phyloP scores from a whole-genome alignment of 441 rosid genomes.

The Pelargonium hybrid region DNA sequence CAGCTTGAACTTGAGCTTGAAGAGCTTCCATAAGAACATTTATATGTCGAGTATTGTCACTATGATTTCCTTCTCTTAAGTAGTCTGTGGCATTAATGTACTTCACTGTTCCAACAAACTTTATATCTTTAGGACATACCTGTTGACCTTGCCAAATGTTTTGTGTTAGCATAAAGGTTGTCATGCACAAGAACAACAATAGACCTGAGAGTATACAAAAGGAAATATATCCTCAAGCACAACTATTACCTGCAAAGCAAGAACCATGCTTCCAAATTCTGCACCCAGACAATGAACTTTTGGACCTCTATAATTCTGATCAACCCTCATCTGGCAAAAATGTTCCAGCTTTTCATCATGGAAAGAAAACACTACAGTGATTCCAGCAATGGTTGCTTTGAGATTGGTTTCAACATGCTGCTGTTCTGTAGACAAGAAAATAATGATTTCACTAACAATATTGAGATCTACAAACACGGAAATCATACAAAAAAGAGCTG shows the following conservation, averaged over 20 bases:
- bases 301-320: conserved; percentile 26
- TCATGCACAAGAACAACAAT: conserved; percentile 9
- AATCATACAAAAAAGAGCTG: background rate
- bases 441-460: background rate
- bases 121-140: conserved; percentile 65
- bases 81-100: conserved; percentile 58
- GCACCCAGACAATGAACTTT: conserved; percentile 55
- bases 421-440: conserved; percentile 47
- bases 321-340: conserved; percentile 21
- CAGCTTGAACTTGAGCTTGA: conserved; percentile 51
- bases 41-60: conserved; percentile 18
- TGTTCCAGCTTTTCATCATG: conserved; percentile 46
- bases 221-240: conserved; percentile 19
- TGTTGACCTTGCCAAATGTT: conserved; percentile 42
- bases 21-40: conserved; percentile 36
- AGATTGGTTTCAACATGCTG: conserved; percentile 75
- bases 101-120: conserved; percentile 57
- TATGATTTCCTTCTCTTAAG: conserved; percentile 26
- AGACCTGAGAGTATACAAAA: conserved; percentile 7
- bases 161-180: conserved; percentile 24
- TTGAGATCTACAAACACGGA: background rate
- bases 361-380: conserved; percentile 52
- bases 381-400: conserved; percentile 54
- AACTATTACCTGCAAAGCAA: conserved; percentile 65
- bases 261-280: conserved; percentile 48